A percentile compares a stretch with the other conserved stretches of the same genome.
These are phyloP conservation scores for Heimioporus sp. DNA, from an alignment of 768 basidiomycete genomes.

Conservation along the genomic window DNA sequence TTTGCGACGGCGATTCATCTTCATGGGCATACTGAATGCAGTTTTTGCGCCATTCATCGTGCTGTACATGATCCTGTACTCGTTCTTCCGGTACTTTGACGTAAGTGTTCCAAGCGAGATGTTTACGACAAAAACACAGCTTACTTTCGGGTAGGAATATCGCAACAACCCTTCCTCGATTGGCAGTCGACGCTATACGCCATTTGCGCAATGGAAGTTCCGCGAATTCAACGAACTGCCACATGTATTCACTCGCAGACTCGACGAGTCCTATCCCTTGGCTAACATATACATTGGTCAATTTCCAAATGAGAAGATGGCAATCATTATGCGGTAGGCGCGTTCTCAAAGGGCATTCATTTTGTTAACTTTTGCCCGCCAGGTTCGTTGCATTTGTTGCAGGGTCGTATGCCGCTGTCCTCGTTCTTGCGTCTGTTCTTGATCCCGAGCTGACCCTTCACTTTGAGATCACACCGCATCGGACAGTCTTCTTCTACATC, in stretches of 20 bases:
- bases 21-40: conserved; percentile 96
- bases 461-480: conserved; percentile 91
- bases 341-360: neutral
- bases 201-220: conserved; percentile 97
- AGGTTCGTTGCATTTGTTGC: conserved; percentile 97
- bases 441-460: conserved; percentile 93
- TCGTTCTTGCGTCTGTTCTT: conserved; percentile 86
- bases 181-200: conserved; percentile 88
- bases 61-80: conserved; percentile 94
- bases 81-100: conserved; percentile 99
- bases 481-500: conserved; percentile 93
- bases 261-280: conserved; percentile 85
- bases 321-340: conserved; percentile 82
- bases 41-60: conserved; percentile 97
- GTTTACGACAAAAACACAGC: neutral
- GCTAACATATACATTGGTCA: conserved; percentile 97
- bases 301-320: conserved; percentile 93
- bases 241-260: conserved; percentile 82
- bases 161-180: conserved; percentile 98
- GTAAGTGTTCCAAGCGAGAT: conserved; percentile 41
- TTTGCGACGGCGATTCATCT: conserved; percentile 81
- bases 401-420: conserved; percentile 94
- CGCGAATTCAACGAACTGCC: conserved; percentile 98
- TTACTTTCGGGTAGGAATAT: conserved; percentile 69
- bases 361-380: conserved; percentile 1